Evolutionary conservation across 2,329 filamentous ascomycete genomes (phyloP).

Genomic region (Hymenoscyphus fructigenus): DNA sequence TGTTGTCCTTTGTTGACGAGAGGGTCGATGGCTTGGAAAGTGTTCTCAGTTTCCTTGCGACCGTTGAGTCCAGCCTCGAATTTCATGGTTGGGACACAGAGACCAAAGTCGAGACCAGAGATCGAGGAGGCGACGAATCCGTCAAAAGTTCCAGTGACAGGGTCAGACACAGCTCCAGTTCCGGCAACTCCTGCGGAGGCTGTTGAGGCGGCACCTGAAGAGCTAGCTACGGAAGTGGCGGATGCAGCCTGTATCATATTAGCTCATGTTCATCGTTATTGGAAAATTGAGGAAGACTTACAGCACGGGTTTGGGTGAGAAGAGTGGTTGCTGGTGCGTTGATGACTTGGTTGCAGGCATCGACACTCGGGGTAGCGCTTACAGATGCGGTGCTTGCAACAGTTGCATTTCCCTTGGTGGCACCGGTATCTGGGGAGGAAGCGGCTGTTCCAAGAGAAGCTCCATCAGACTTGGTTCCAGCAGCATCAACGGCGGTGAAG

Average conservation of each 20-base stretch:
- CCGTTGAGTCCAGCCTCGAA: conserved; percentile 54
- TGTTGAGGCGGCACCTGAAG: conserved; percentile 8
- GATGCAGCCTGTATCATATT: conserved; percentile 13
- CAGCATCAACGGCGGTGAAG: conserved; percentile 48
- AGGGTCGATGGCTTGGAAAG: conserved; percentile 66
- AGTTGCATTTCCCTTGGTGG: conserved; percentile 8
- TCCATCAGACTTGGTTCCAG: conserved; percentile 39
- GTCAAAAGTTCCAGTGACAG: conserved; percentile 23
- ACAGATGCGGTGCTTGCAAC: conserved; percentile 2
- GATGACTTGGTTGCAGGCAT: conserved; percentile 5
- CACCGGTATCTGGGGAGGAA: conserved; percentile 6
- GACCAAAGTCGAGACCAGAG: conserved; percentile 47
- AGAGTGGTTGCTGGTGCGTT: conserved; percentile 11
- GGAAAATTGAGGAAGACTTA: neutral
- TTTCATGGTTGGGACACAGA: conserved; percentile 52
- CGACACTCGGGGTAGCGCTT: neutral
- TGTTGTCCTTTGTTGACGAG: conserved; percentile 60
- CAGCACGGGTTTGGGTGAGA: conserved; percentile 23
- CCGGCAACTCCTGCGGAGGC: conserved; percentile 22
- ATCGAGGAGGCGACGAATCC: conserved; percentile 31
- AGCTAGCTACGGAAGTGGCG: conserved; percentile 12
- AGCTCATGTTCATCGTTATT: neutral
- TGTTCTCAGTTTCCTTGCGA: conserved; percentile 57
- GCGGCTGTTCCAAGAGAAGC: conserved; percentile 31
- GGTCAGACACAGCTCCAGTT: conserved; percentile 18